A percentile compares a stretch with the other conserved stretches of the same genome.
These are phyloP conservation scores for Ustilago xerochloae DNA, from an alignment of 1,284 basidiomycete species.

Conservation along the genomic window DNA sequence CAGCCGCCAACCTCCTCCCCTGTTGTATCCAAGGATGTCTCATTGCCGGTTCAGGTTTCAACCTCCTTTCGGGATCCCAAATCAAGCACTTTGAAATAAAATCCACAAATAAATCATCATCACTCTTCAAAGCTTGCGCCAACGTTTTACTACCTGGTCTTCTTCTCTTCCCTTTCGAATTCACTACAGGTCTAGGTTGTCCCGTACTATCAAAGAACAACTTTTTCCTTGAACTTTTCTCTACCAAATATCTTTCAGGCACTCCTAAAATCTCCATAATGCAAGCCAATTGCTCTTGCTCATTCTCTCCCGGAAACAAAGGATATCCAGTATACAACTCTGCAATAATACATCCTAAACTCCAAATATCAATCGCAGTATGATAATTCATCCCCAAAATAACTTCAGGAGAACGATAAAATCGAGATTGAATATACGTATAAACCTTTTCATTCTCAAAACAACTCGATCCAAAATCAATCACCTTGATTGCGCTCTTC, in stretches of 20 bases:
- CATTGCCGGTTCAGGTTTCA: slow-evolving; percentile 89
- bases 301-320: slow-evolving; percentile 95
- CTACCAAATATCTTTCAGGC: slow-evolving; percentile 93
- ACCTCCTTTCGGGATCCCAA: slow-evolving; percentile 95
- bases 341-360: slow-evolving; percentile 94
- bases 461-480: slow-evolving; percentile 98
- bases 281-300: slow-evolving; percentile 97
- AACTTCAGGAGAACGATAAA: slow-evolving; percentile 90
- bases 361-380: slow-evolving; percentile 93
- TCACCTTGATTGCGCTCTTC: slow-evolving; percentile 96
- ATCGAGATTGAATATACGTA: slow-evolving; percentile 95
- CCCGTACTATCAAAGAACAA: slow-evolving; percentile 97
- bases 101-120: slow-evolving; percentile 77
- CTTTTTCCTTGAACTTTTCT: slow-evolving; percentile 90
- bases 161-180: slow-evolving; percentile 92
- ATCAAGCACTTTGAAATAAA: slow-evolving; percentile 93
- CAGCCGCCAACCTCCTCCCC: slow-evolving; percentile 17
- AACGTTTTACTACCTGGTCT: slow-evolving; percentile 90
- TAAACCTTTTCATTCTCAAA: slow-evolving; percentile 99
- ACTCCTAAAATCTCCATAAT: slow-evolving; percentile 99
- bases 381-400: slow-evolving; percentile 68
- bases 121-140: slow-evolving; percentile 85
- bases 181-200: slow-evolving; percentile 89
- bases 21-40: slow-evolving; percentile 65
- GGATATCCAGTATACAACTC: slow-evolving; percentile 99